Base-by-base conservation (phyloP, 139 green algal species). In the Chloropicon primus region DNA sequence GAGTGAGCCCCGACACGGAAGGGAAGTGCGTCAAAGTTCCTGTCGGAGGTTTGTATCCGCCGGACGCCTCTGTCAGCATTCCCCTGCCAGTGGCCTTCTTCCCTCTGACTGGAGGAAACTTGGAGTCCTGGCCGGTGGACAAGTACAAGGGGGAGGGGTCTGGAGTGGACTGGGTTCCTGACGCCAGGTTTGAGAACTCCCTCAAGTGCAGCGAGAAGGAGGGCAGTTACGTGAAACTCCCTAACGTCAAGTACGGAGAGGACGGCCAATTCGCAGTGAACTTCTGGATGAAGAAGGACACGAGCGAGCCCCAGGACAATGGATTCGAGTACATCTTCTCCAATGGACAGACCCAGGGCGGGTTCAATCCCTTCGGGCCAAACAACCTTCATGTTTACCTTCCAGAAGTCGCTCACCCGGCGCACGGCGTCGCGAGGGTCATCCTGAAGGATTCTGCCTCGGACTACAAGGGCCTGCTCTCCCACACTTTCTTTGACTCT, bases 321-420 rank as follows among this genome's bases (percentile, higher is more conserved):
- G 29, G 28, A 3, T 86, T 87, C 72, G 28, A 85, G 27, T 93
- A 92, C 78, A 22, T 93, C 1, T 88, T 89, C 75, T 88, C 77
- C 1, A 75, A 89, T 21, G 53, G 26, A 79, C 79, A 24, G 87
- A 92, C 3, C 73, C 23, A 2, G 3, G 2, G 2, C 23, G 21
- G 73, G 23, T 41, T 26, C 73, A 53, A 41, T 21, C 25, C 73
- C 73, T 24, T 76, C 25, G 73, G 5, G 23, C 27, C 27, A 23
- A 76, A 76, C 28, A 27, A 76, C 17, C 2, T 76, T 2, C 73
- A 76, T 21, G 41, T 76, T 2, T 76, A 53, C 73, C 73, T 76
- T 2, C 73, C 73, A 2, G 23, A 27, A 2, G 25, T 54, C 21
- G 25, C 27, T 2, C 23, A 41, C 73, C 27, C 25, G 21, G 73